These are phyloP conservation scores for Rhodotorula sp. DNA, from an alignment of 1,284 basidiomycete genomes.

Conservation along the genomic window DNA sequence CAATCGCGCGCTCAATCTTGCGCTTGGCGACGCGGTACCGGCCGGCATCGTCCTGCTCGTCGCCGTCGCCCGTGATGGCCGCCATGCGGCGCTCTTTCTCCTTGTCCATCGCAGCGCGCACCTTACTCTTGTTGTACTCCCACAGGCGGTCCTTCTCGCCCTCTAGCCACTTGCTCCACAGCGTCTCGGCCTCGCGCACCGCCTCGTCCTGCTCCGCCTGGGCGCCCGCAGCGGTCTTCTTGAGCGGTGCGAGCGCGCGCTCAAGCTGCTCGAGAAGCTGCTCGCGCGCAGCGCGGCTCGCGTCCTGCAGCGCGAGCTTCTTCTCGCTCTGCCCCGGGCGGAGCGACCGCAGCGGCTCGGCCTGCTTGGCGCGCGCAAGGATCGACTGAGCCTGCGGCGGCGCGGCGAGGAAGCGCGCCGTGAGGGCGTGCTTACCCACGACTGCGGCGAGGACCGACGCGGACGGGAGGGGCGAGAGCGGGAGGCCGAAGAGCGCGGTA, in stretches of 20 bases:
- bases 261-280: constrained; percentile 24
- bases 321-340: constrained; percentile 10
- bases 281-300: constrained; percentile 18
- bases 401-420: constrained; percentile 26
- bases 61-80: not conserved
- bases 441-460: constrained; percentile 40
- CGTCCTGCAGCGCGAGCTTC: constrained; percentile 8
- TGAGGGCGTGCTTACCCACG: constrained; percentile 41
- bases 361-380: constrained; percentile 19
- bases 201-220: constrained; percentile 13
- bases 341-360: constrained; percentile 26
- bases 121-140: constrained; percentile 29
- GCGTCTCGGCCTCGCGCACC: constrained; percentile 24
- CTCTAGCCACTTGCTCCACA: constrained; percentile 24
- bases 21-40: constrained; percentile 26
- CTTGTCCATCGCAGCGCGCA: constrained; percentile 21
- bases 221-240: not conserved
- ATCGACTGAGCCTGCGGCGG: not conserved
- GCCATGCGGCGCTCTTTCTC: constrained; percentile 25
- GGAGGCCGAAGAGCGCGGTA: constrained; percentile 35
- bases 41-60: constrained; percentile 9
- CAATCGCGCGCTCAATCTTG: constrained; percentile 34
- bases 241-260: constrained; percentile 10
- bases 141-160: constrained; percentile 21
- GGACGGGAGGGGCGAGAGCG: constrained; percentile 32